Percentiles rank a stretch among this genome's conserved stretches.
These are phyloP conservation scores for Amanita thiersii DNA, from an alignment of 768 basidiomycete genomes.

Conservation along the genomic window DNA sequence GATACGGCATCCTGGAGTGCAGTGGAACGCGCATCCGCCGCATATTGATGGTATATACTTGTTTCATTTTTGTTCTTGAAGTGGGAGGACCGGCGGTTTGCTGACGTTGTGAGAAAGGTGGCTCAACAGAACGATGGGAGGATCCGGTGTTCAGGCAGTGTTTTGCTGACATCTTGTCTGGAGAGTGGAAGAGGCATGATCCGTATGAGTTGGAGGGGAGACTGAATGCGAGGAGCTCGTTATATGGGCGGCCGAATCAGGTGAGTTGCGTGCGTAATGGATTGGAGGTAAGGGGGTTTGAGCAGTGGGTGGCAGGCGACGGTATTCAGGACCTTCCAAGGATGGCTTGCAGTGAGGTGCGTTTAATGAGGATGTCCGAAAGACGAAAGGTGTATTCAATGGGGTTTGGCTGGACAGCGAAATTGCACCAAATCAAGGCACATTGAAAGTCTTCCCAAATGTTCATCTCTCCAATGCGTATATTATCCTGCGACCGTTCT, in stretches of 20 bases:
- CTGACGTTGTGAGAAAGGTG: slow-evolving; percentile 43
- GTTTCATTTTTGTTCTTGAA: not conserved
- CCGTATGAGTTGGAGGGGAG: slow-evolving; percentile 56
- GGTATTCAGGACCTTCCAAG: slow-evolving; percentile 62
- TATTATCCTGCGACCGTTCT: slow-evolving; percentile 70
- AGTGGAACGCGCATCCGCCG: slow-evolving; percentile 42
- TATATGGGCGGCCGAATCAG: slow-evolving; percentile 53
- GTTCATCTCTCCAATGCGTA: slow-evolving; percentile 63
- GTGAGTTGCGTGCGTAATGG: slow-evolving; percentile 15
- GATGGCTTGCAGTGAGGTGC: slow-evolving; percentile 69
- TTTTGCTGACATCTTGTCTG: slow-evolving; percentile 52
- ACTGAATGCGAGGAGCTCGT: slow-evolving; percentile 49
- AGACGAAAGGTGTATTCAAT: too few relatives aligned
- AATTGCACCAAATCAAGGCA: slow-evolving; percentile 63
- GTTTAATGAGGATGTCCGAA: too few relatives aligned
- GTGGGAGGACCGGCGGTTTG: slow-evolving; percentile 9
- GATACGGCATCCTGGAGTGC: slow-evolving; percentile 57
- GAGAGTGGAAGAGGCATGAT: slow-evolving; percentile 59
- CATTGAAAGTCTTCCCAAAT: slow-evolving; percentile 60
- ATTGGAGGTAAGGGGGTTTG: not conserved
- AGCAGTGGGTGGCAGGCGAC: slow-evolving; percentile 23
- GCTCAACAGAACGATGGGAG: slow-evolving; percentile 71
- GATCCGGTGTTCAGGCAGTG: slow-evolving; percentile 49
- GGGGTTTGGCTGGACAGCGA: slow-evolving; percentile 31
- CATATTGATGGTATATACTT: slow-evolving; percentile 32